These are phyloP conservation scores for Chloropicon primus DNA, from an alignment of 139 green algal genomes.

Conservation along the genomic window DNA sequence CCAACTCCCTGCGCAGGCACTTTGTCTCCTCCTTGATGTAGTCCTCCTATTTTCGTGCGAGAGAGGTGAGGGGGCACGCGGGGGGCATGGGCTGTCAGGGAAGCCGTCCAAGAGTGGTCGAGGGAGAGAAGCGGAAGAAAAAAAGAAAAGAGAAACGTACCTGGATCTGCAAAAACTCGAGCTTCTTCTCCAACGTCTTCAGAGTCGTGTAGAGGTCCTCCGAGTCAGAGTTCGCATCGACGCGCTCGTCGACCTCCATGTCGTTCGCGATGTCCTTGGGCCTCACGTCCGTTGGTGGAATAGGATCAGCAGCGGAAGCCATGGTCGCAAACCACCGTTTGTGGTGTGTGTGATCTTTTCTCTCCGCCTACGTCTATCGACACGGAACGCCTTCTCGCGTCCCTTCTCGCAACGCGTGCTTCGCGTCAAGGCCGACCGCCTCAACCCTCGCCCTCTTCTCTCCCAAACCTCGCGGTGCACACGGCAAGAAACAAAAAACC, in stretches of 20 bases:
- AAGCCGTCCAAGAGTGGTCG: neutral
- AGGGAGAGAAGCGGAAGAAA: neutral
- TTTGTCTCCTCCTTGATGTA: conserved; percentile 99
- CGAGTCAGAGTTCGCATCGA: neutral
- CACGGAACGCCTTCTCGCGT: no score
- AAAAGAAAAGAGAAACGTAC: neutral
- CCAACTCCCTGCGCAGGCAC: conserved; percentile 93
- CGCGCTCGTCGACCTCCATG: conserved; percentile 2
- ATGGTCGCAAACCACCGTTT: neutral
- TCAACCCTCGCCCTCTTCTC: no score
- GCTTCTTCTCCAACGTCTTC: conserved; percentile 82
- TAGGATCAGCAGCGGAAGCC: neutral
- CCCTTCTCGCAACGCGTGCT: no score
- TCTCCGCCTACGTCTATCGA: no score
- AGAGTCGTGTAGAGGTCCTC: conserved; percentile 41
- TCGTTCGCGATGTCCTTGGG: conserved; percentile 2
- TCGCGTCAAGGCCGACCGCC: no score
- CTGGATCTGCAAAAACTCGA: conserved; percentile 98
- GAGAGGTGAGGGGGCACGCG: no score
- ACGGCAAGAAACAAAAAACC: no score
- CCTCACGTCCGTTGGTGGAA: conserved; percentile 1
- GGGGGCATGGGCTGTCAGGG: neutral
- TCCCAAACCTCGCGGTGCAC: no score
- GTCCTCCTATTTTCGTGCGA: conserved; percentile 79
- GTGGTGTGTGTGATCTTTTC: no score